Base-by-base conservation (phyloP, 2,329 filamentous ascomycete genomes). In the Allantophomopsis lycopodina region DNA sequence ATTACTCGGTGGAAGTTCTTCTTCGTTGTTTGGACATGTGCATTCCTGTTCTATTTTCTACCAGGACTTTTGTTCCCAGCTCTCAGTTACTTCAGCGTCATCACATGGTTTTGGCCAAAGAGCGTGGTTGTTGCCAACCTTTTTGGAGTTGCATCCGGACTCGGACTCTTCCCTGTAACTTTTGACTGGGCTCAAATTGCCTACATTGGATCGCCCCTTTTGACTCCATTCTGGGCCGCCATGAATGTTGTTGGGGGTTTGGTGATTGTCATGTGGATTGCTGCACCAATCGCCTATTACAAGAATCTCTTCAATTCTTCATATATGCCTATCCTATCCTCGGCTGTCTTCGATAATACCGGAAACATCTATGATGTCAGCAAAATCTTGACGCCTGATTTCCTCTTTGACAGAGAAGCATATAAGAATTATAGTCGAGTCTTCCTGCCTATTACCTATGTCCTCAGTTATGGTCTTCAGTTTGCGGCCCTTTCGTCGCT, bases 181-280 rank as follows among this genome's bases (percentile, higher is more conserved):
- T 93, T 94, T 52, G 86, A 94, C 61, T 94, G 86, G 86, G 83
- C 83, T 1, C 86, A 94, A 54, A 79, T 94, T 45, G 85, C 86
- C 0, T 80, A 57, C 53, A 91, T 93, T 49, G 86, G 86, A 13
- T 91, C 84, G 4, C 86, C 83, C 0, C 64, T 93, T 6, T 68
- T 91, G 13, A 86, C 85, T 0, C 85, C 85, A 0, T 91, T 89
- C 58, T 87, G 85, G 84, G 81, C 84, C 32, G 80, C 84, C 7
- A 75, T 88, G 60, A 91, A 91, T 51, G 84, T 91, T 31, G 74
- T 91, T 20, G 82, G 79, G 42, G 85, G 84, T 5, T 65, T 91
- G 37, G 75, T 86, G 2, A 61, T 87, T 36, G 81, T 91, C 39
- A 89, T 91, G 79, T 91, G 84, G 84, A 72, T 89, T 40, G 60